Conservation (phyloP, 192 early-diverging fungal species). For the Paraglomus brasilianum region DNA sequence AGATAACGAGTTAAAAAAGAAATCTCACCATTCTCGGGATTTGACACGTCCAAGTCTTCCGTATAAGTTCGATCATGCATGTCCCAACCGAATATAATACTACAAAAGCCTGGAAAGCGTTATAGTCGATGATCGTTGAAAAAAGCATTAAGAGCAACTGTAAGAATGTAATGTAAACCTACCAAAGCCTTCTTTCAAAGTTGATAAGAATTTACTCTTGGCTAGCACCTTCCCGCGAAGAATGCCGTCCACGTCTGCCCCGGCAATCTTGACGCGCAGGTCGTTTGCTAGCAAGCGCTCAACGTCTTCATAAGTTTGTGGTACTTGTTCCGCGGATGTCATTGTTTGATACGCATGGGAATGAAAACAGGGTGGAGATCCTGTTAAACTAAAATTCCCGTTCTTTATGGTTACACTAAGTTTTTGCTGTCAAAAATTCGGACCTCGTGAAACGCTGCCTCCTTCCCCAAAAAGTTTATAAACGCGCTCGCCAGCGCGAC, state of each 20-base stretch:
- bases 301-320: too few relatives aligned
- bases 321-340: too few relatives aligned
- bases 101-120: slow-evolving; percentile 70
- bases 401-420: too few relatives aligned
- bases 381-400: too few relatives aligned
- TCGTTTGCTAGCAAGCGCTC: slow-evolving; percentile 43
- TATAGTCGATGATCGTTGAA: too few relatives aligned
- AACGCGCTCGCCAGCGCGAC: too few relatives aligned
- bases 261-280: slow-evolving; percentile 56
- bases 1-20: background rate
- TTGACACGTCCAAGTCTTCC: slow-evolving; percentile 42
- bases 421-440: too few relatives aligned
- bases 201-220: slow-evolving; percentile 64
- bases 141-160: background rate
- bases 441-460: too few relatives aligned
- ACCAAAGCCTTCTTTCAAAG: slow-evolving; percentile 69
- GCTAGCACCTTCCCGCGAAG: slow-evolving; percentile 70
- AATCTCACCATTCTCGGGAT: slow-evolving; percentile 39
- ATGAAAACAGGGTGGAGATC: too few relatives aligned
- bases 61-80: slow-evolving; percentile 69
- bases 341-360: too few relatives aligned
- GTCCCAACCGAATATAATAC: slow-evolving; percentile 80
- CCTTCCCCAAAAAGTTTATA: too few relatives aligned
- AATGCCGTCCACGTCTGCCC: slow-evolving; percentile 70
- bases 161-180: slow-evolving; percentile 24